These are phyloP conservation scores for Amauroascus niger DNA, from an alignment of 2,329 filamentous ascomycete genomes.

Conservation along the genomic window DNA sequence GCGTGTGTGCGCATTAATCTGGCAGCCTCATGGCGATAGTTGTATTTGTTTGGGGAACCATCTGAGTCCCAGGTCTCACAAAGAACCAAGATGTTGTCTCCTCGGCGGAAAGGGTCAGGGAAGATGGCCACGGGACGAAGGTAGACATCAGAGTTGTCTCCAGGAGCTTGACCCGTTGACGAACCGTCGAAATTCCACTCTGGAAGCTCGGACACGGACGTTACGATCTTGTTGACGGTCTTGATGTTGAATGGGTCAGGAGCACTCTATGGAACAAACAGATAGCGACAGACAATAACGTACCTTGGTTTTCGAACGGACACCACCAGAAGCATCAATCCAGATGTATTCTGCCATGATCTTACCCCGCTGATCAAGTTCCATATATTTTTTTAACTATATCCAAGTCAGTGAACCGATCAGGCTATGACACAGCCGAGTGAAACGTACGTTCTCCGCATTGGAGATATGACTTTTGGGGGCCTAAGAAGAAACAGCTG, in stretches of 20 bases:
- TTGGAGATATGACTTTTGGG: conserved; percentile 28
- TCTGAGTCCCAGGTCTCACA: conserved; percentile 91
- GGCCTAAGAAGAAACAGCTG: conserved; percentile 19
- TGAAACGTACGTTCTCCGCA: conserved; percentile 34
- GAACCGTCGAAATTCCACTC: conserved; percentile 84
- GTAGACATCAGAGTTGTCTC: conserved; percentile 96
- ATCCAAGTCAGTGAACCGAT: conserved; percentile 16
- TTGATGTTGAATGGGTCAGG: conserved; percentile 25
- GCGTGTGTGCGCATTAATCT: conserved; percentile 84
- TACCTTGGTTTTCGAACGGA: conserved; percentile 94
- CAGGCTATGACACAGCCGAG: neutral
- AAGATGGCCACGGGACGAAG: conserved; percentile 81
- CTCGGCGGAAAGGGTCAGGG: conserved; percentile 82
- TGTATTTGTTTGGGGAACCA: conserved; percentile 95
- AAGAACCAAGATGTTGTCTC: conserved; percentile 88
- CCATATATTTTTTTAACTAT: conserved; percentile 85
- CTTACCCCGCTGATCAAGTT: conserved; percentile 76
- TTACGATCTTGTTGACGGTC: conserved; percentile 54
- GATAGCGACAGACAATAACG: conserved; percentile 34
- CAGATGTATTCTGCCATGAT: conserved; percentile 96
- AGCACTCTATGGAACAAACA: conserved; percentile 11
- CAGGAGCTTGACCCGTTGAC: conserved; percentile 82
- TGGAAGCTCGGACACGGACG: conserved; percentile 54
- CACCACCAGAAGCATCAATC: conserved; percentile 74
- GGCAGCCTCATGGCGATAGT: conserved; percentile 85